A percentile compares a stretch with the other conserved stretches of the same genome.
Evolutionary conservation across 1,284 basidiomycete species (phyloP).

Genomic region (Microbotryum silenes-acaulis): DNA sequence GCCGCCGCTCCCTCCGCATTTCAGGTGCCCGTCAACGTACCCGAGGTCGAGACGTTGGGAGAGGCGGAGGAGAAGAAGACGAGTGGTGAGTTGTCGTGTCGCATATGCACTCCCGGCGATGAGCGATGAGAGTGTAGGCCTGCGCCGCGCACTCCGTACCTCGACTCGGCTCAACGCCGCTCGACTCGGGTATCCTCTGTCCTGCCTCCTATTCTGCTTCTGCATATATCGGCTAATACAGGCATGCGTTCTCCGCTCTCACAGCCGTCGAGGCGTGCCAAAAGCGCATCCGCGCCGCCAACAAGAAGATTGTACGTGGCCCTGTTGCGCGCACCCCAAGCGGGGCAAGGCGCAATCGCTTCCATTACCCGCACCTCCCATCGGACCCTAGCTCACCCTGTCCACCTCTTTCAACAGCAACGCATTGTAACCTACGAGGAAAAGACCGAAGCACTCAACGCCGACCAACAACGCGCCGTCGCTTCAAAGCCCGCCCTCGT

Average conservation of each 20-base stretch:
- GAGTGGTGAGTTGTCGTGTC: background rate
- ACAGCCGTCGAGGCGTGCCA: constrained; percentile 27
- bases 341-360: no score
- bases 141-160: no score
- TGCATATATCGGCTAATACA: background rate
- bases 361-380: no score
- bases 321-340: no score
- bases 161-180: no score
- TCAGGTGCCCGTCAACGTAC: no score
- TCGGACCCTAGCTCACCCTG: background rate
- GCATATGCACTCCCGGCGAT: no score
- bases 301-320: constrained; percentile 37
- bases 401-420: constrained; percentile 29
- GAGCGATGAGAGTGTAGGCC: no score
- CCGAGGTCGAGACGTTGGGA: no score
- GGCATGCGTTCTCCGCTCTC: constrained; percentile 2
- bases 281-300: constrained; percentile 34
- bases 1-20: no score
- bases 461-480: constrained; percentile 37
- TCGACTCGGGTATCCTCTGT: no score
- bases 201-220: constrained; percentile 6
- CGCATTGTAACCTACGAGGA: constrained; percentile 35
- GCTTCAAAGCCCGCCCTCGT: constrained; percentile 36
- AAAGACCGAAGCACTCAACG: constrained; percentile 34
- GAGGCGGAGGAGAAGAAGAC: constrained; percentile 20